These are phyloP conservation scores for Spathaspora passalidarum DNA, from an alignment of 805 yeast species.

Conservation along the genomic window DNA sequence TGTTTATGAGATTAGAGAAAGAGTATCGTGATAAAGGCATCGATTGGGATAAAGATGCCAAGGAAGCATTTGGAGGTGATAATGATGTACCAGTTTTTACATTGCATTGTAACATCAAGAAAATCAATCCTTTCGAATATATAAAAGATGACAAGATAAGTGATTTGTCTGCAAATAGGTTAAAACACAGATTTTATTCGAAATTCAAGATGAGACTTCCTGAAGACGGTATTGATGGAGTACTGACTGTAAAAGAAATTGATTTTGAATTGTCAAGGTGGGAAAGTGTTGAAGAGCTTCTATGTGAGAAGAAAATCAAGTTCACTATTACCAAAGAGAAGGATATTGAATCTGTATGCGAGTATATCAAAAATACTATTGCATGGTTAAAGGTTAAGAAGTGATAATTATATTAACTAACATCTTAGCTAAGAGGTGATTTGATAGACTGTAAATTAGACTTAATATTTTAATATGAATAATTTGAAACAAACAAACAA, in stretches of 20 bases:
- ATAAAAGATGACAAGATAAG: constrained; percentile 5
- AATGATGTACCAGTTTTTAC: constrained; percentile 11
- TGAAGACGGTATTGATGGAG: not conserved
- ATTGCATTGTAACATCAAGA: constrained; percentile 17
- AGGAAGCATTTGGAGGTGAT: constrained; percentile 2
- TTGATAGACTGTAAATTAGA: not conserved
- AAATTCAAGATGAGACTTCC: constrained; percentile 4
- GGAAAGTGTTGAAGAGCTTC: constrained; percentile 7
- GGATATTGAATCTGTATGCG: constrained; percentile 13
- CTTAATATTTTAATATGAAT: too few relatives aligned
- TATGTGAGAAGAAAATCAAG: constrained; percentile 9
- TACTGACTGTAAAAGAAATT: constrained; percentile 1
- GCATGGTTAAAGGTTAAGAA: constrained; percentile 4
- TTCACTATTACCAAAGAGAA: constrained; percentile 8
- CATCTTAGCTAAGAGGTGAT: not conserved
- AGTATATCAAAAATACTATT: constrained; percentile 11
- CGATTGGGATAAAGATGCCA: constrained; percentile 4
- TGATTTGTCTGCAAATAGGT: constrained; percentile 8
- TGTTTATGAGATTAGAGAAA: constrained; percentile 3
- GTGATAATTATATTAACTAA: not conserved
- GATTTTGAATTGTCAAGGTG: constrained; percentile 14
- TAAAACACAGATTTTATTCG: constrained; percentile 11
- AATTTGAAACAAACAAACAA: too few relatives aligned
- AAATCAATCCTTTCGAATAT: constrained; percentile 13
- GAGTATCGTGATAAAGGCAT: constrained; percentile 1